These are phyloP conservation scores for Linnemannia zychae DNA, from an alignment of 192 early-diverging fungal species.

Conservation along the genomic window DNA sequence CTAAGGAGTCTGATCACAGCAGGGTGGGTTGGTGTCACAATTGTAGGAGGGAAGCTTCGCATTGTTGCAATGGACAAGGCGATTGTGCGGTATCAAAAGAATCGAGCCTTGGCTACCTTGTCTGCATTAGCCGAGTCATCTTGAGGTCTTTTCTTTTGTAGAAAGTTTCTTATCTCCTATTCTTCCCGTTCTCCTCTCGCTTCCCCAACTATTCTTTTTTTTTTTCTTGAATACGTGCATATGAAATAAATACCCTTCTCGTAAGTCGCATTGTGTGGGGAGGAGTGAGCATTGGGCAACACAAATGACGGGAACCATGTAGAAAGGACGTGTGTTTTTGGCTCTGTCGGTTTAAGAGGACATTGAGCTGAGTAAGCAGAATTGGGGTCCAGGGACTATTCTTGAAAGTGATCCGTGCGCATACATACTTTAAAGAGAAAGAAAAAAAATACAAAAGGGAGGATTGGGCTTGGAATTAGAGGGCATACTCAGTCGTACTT, in stretches of 20 bases:
- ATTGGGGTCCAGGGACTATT: background rate
- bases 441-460: background rate
- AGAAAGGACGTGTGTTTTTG: background rate
- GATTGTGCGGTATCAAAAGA: slow-evolving; percentile 41
- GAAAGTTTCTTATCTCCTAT: background rate
- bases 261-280: background rate
- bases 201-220: background rate
- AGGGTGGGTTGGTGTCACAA: slow-evolving; percentile 52
- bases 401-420: background rate
- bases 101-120: slow-evolving; percentile 32
- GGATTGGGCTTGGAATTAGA: background rate
- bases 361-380: background rate
- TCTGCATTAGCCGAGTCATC: slow-evolving; percentile 12
- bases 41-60: slow-evolving; percentile 46
- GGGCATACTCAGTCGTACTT: background rate
- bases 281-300: background rate
- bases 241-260: background rate
- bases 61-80: slow-evolving; percentile 53
- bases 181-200: background rate
- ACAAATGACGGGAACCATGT: background rate
- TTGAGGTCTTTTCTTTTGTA: background rate
- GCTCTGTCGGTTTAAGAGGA: background rate
- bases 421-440: background rate
- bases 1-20: slow-evolving; percentile 47
- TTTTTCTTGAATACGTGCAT: background rate